phyloP scores from a whole-genome alignment of 345 rosid species.

The Lepidium aucheri region DNA sequence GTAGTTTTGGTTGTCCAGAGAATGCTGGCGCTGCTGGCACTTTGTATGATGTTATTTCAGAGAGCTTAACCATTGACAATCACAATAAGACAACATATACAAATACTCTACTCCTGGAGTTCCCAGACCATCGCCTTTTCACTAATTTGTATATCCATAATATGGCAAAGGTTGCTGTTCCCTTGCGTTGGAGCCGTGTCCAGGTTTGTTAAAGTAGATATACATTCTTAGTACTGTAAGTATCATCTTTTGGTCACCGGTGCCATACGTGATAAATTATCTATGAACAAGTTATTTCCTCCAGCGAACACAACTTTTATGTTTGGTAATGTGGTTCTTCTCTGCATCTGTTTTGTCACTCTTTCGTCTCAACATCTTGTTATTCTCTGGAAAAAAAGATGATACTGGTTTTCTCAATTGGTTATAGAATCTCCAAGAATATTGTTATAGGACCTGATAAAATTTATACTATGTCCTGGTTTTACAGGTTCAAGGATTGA shows the following conservation, averaged over 20 bases:
- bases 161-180: conserved; percentile 81
- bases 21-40: conserved; percentile 99
- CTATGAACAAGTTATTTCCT: not conserved
- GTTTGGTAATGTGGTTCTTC: not conserved
- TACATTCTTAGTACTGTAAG: not conserved
- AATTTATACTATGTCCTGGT: not conserved
- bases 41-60: conserved; percentile 83
- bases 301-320: not conserved
- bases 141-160: conserved; percentile 80
- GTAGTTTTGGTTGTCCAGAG: conserved; percentile 60
- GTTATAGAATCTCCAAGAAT: not conserved
- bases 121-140: conserved; percentile 85
- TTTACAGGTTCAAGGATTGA: conserved; percentile 78
- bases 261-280: not conserved
- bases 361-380: not conserved
- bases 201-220: conserved; percentile 54
- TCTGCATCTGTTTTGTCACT: not conserved
- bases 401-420: not conserved
- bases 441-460: not conserved
- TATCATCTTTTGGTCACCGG: not conserved
- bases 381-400: not conserved
- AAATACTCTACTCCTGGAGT: conserved; percentile 85
- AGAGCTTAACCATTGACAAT: conserved; percentile 71
- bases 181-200: conserved; percentile 98
- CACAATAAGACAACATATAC: conserved; percentile 67